Base-by-base conservation (phyloP, 108 stramenopile genomes). In the Cylindrotheca closterium region DNA sequence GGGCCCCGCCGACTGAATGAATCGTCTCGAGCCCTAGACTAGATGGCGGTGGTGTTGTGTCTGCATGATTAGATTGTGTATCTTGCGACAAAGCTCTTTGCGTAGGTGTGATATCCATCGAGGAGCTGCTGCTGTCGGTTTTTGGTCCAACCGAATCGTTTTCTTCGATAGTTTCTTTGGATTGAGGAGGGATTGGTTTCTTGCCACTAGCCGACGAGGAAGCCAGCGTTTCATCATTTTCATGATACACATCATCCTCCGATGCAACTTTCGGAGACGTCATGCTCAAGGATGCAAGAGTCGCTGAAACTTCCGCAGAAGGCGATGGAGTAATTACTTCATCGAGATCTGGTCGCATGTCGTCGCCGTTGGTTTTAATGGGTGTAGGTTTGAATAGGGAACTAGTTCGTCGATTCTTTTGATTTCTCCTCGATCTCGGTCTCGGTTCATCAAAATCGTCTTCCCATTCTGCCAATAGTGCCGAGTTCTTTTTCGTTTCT, bases 401-500 rank as follows among this genome's bases (percentile, higher is more conserved):
- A 42, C 71, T 73, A 8, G 34, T 53, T 2, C 71, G 56, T 30
- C 71, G 55, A 65, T 73, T 56, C 45, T 61, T 74, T 42, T 53
- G 47, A 29, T 53, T 27, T 23, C 47, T 51, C 2, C 60, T 46
- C 8, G 26, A 32, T 23, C 51, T 28, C 7, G 34, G 47, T 34
- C 27, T 2, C 42, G 30, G 21, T 10, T 54, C 28, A 19, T 57
- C 30, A 33, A 65, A 4, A 17, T 65, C 63, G 21, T 67, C 65
- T 53, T 74, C 73, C 73, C 65, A 74, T 46, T 60, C 66, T 34
- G 60, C 63, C 21, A 73, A 29, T 10, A 73, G 32, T 1, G 56
- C 24, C 17, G 63, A 63, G 37, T 73, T 73, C 27, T 64, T 32
- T 56, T 73, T 73, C 3, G 71, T 73, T 30, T 73, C 71, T 23